Base-by-base conservation (phyloP, 306 rosid species). In the Quercus mongolica region DNA sequence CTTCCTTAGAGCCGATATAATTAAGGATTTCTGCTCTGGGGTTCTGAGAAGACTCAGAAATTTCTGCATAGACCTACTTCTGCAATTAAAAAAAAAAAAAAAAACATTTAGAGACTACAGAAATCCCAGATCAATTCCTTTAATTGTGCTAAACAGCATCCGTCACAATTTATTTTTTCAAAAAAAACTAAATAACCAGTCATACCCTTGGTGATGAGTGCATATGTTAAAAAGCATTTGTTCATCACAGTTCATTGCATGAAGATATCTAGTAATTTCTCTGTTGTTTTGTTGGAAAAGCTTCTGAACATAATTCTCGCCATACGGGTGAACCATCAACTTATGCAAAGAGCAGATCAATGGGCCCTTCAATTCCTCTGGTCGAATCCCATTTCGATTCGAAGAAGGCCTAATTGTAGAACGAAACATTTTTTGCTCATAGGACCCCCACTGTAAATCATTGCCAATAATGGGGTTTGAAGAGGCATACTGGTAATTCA, bases 51-150 rank as follows among this genome's bases (percentile, higher is more conserved):
- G 26, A 49, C 31, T 31, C 14, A 87, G 1, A 62, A 91, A 68
- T n/a, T 23, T 79, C 65, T 82, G 86, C n/a, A 85, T 9, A 56
- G 63, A 87, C 23, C 80, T 26, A 52, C 73, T 70, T 33, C 92
- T 88, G 79, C 71, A 80, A 0, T 71, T 56, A 44, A 41, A 46
- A 56, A 56, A 58, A 5, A 57, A 55, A 56, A 56, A 18, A 38
- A 55, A 56, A 56, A 18, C 23, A 19, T 30, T 49, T 21, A 49
- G n/a, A 18, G 52, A 76, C 61, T 38, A 20, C 7, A 13, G 38
- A 41, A 20, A 10, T 17, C 35, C 6, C 17, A 8, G 31, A 28
- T 11, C 21, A 58, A 0, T 21, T 21, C 30, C 12, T 4, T 64
- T 18, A 15, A 64, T 49, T 10, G 5, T 11, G 54, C 54, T 12